These are phyloP conservation scores for Thinopyrum elongatum DNA, from an alignment of 176 grass and related monocot species.

Conservation along the genomic window DNA sequence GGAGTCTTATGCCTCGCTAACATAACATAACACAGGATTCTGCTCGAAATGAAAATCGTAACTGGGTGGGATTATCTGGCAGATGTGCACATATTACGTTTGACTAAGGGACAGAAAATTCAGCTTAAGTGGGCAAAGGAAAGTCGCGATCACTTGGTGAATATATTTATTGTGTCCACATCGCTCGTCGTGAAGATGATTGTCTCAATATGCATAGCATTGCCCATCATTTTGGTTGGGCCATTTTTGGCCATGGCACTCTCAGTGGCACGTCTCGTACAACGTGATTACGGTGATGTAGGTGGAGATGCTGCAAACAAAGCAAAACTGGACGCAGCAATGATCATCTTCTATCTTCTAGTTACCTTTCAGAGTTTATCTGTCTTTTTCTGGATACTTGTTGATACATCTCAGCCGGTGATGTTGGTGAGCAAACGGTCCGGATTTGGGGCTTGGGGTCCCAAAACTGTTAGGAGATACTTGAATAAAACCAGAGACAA, in stretches of 20 bases:
- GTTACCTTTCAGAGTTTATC: not conserved
- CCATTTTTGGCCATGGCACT: not conserved
- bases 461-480: not conserved
- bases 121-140: too few species aligned
- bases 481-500: fast-evolving
- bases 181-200: not conserved
- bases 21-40: too few species aligned
- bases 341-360: not conserved
- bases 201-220: not conserved
- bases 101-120: too few species aligned
- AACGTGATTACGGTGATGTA: not conserved
- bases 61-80: too few species aligned
- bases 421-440: not conserved
- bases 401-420: too few species aligned
- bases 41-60: too few species aligned
- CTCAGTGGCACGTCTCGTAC: not conserved
- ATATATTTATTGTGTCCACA: not conserved
- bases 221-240: too few species aligned
- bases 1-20: too few species aligned
- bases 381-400: not conserved
- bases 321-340: not conserved
- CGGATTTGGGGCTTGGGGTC: not conserved
- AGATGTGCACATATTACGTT: too few species aligned
- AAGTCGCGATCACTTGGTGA: not conserved
- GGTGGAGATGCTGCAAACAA: not conserved